Evolutionary conservation across 2,329 filamentous ascomycete species (phyloP), one percentile per base, ranked within the genome.

Genomic region (Penicillium vulpinum): DNA sequence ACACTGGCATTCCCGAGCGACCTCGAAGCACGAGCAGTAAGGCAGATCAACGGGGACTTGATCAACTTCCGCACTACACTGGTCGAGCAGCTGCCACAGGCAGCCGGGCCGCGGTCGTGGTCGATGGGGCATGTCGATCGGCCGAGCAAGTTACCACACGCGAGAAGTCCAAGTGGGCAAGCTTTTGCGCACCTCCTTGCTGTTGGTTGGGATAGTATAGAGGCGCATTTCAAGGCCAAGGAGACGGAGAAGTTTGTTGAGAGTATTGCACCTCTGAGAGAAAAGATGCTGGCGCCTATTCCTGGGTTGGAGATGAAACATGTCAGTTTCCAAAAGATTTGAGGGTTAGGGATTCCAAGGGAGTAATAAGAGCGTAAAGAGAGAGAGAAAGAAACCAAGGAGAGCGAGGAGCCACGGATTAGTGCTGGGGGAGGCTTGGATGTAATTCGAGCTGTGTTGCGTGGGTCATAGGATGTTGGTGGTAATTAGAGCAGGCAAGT

Each of bases 181-280:
- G 80, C 76, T 11, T 74, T 75, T 53, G 67, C 77, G 54, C 76
- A 77, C 62, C 62, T 79, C 4, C 56, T 76, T n/a, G 72, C 74
- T 18, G 70, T 83, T 52, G 83, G 82, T 5, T 85, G 83, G 83
- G 70, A 77, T 49, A 80, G 73, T 62, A 72, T 80, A 21, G 78
- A 82, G 35, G 73, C 71, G 46, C 83, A 85, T 67, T 70, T 77
- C 74, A 68, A 68, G 47, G 81, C 76, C 31, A 71, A 76, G 52
- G 70, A 80, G 60, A 78, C 77, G 28, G 69, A 76, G 59, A 72
- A 68, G 26, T 85, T 84, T 65, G 67, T 64, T 33, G 67, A 73
- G 22, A 70, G 74, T 16, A 76, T 81, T 56, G 55, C 57, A 47
- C 67, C 73, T 29, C 57, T 84, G 61, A 74, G 77, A 57, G 73